Evolutionary conservation across 129 eudicot genomes (phyloP).

Genomic region (Escallonia rubra): DNA sequence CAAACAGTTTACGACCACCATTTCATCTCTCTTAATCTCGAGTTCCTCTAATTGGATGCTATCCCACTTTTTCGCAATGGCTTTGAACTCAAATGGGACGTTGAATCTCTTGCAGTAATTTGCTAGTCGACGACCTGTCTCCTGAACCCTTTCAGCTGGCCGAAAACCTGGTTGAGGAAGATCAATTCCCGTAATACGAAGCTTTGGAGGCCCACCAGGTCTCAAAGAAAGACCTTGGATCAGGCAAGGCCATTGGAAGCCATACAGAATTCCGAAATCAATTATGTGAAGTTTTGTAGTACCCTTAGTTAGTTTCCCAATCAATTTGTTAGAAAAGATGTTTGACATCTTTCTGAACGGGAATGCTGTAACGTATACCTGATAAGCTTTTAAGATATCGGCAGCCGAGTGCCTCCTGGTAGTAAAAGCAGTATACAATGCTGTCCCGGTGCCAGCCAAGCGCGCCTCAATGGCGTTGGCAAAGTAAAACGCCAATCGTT

Average conservation of each 20-base stretch:
- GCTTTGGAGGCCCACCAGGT: slow-evolving; percentile 53
- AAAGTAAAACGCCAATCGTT: slow-evolving; percentile 53
- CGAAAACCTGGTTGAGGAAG: slow-evolving; percentile 68
- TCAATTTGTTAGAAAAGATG: slow-evolving; percentile 43
- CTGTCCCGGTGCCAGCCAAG: slow-evolving; percentile 60
- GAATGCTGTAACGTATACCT: slow-evolving; percentile 51
- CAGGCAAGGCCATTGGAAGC: slow-evolving; percentile 76
- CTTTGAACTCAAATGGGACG: slow-evolving; percentile 62
- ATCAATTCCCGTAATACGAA: slow-evolving; percentile 69
- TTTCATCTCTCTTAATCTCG: slow-evolving; percentile 38
- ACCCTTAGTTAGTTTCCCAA: slow-evolving; percentile 27
- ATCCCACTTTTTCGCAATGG: slow-evolving; percentile 66
- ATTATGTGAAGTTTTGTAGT: slow-evolving; percentile 55
- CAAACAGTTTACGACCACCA: slow-evolving; percentile 48
- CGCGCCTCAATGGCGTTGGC: slow-evolving; percentile 67
- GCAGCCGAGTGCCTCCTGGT: slow-evolving; percentile 34
- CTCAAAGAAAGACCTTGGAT: slow-evolving; percentile 47
- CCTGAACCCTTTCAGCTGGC: slow-evolving; percentile 56
- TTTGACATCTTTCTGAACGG: slow-evolving; percentile 60
- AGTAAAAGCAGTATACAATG: slow-evolving; percentile 25
- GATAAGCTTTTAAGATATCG: slow-evolving; percentile 61
- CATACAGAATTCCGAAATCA: slow-evolving; percentile 68
- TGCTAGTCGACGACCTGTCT: slow-evolving; percentile 51
- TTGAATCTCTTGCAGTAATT: slow-evolving; percentile 56
- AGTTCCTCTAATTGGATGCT: slow-evolving; percentile 44